phyloP scores from a whole-genome alignment of 75 land plant species.

The Ceratopteris richardii region DNA sequence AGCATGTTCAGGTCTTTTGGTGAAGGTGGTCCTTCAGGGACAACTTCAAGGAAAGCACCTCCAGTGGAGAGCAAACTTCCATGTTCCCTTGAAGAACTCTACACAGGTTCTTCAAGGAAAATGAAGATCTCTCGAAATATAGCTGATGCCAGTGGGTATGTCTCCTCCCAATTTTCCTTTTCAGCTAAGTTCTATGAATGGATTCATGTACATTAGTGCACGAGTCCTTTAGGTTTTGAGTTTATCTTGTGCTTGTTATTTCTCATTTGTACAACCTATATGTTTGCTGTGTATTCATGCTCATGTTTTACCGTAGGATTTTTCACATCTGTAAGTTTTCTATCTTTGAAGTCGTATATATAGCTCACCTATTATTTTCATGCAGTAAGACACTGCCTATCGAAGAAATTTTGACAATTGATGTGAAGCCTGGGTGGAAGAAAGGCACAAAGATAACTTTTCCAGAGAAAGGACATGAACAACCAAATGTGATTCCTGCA shows the following conservation, averaged over 20 bases:
- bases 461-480: constrained; percentile 80
- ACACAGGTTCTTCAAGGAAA: constrained; percentile 37
- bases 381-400: constrained; percentile 33
- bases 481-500: constrained; percentile 50
- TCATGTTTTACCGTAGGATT: neutral
- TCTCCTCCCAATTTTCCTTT: neutral
- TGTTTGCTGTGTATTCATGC: neutral
- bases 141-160: constrained; percentile 11
- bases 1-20: neutral
- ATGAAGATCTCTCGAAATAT: constrained; percentile 42
- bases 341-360: no score
- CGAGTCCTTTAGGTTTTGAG: no score
- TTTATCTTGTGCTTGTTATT: neutral
- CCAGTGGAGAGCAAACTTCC: constrained; percentile 30
- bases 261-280: neutral
- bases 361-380: no score
- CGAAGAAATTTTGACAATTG: constrained; percentile 59
- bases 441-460: constrained; percentile 92
- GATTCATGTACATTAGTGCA: no score
- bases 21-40: neutral
- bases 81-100: constrained; percentile 40
- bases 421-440: constrained; percentile 87
- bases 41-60: constrained; percentile 12
- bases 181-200: no score
- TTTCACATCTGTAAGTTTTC: neutral